Conservation (phyloP, 2,329 filamentous ascomycete genomes). For the Colletotrichum gigasporum region DNA sequence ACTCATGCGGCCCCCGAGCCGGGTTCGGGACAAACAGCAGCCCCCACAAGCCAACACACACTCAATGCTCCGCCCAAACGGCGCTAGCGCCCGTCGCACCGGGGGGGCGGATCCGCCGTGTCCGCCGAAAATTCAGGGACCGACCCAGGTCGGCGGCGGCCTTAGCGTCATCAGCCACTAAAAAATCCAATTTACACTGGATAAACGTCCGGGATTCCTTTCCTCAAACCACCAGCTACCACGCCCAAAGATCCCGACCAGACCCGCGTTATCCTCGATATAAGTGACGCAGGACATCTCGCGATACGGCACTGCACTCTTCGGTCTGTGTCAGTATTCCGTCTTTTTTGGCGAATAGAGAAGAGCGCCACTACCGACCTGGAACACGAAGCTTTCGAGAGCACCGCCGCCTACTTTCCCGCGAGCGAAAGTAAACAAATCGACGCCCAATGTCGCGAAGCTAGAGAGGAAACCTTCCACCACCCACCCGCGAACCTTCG, state of each 20-base stretch:
- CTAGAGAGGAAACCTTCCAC: slow-evolving; percentile 2
- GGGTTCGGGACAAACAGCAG: slow-evolving; percentile 1
- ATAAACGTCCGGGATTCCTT: slow-evolving; percentile 17
- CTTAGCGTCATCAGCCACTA: slow-evolving; percentile 21
- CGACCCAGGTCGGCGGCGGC: slow-evolving; percentile 17
- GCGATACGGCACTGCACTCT: background rate
- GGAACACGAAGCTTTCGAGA: background rate
- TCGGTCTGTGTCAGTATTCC: too few relatives aligned
- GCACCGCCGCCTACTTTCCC: background rate
- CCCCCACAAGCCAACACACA: slow-evolving; percentile 26
- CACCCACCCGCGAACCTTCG: slow-evolving; percentile 21
- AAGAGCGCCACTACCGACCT: background rate
- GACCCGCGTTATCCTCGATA: slow-evolving; percentile 1
- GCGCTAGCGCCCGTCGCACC: slow-evolving; percentile 11
- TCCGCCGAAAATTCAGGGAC: slow-evolving; percentile 27
- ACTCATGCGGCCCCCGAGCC: background rate
- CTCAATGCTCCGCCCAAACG: slow-evolving; percentile 10
- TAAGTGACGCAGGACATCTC: background rate
- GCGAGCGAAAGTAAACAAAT: slow-evolving; percentile 17
- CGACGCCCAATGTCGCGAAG: slow-evolving; percentile 18
- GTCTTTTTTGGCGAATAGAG: too few relatives aligned
- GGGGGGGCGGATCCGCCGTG: slow-evolving; percentile 16
- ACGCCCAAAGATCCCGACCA: slow-evolving; percentile 9
- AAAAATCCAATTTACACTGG: slow-evolving; percentile 24
- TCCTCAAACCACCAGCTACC: slow-evolving; percentile 10